Conservation (phyloP, 139 green algal species). For the Zygnema cylindricum region DNA sequence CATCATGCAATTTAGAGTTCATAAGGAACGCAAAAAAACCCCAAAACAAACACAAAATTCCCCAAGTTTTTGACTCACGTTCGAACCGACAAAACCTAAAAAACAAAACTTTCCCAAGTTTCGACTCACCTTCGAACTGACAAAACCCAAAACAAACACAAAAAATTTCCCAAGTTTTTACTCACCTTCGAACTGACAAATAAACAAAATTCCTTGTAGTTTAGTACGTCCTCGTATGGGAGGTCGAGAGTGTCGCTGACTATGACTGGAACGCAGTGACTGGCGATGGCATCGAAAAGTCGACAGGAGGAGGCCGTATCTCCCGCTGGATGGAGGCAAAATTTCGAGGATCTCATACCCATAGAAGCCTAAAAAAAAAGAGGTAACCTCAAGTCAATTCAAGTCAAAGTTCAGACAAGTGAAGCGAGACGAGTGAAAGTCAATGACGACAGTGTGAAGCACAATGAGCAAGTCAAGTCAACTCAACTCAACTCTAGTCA, state of each 20-base stretch:
- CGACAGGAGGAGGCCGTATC: slow-evolving; percentile 48
- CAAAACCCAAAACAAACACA: no score
- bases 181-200: slow-evolving; percentile 28
- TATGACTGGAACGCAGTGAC: slow-evolving; percentile 48
- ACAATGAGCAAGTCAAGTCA: background rate
- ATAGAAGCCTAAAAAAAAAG: slow-evolving; percentile 5
- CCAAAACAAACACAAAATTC: no score
- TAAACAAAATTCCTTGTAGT: slow-evolving; percentile 49
- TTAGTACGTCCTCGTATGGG: slow-evolving; percentile 45
- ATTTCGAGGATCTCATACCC: slow-evolving; percentile 55
- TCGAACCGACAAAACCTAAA: no score
- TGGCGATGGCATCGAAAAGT: slow-evolving; percentile 53
- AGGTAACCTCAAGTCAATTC: no score
- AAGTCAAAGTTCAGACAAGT: background rate
- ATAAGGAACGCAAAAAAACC: no score
- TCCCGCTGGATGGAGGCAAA: slow-evolving; percentile 54
- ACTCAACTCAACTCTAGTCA: no score
- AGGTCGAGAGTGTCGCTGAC: slow-evolving; percentile 51
- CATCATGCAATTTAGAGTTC: no score
- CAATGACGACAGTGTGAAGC: background rate
- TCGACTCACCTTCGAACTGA: no score
- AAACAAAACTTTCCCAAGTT: no score
- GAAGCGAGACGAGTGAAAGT: background rate
- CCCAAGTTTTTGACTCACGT: no score
- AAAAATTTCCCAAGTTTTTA: no score